Base-by-base conservation (phyloP, 306 rosid genomes). In the Lathyrus tuberosus region DNA sequence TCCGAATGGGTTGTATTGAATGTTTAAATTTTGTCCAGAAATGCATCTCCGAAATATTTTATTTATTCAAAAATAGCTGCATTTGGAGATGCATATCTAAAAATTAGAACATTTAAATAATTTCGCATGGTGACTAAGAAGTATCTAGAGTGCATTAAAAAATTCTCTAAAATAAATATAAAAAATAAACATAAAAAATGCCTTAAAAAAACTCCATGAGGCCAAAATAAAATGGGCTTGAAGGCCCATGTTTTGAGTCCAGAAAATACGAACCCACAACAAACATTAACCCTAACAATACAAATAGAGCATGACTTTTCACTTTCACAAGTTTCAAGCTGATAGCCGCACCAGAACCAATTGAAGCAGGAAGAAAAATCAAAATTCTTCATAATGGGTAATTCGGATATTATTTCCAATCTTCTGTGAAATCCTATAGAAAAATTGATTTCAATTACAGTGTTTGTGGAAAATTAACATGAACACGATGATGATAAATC, bases 311-410 rank as follows among this genome's bases (percentile, higher is more conserved):
- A 8, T 11, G 8, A 14, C 49, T 58, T 6, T 6, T 4, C 8
- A 0, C 0, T 0, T 1, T 13, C 8, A 3, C 1, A 3, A 17
- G 10, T 12, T 41, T 22, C 48, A 5, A 10, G 15, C 40, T 0
- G 0, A 18, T 33, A 10, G 72, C 72, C 10, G 76, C 81, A 22
- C 56, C 67, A 63, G n/a, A 59, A 31, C 56, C 10, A 42, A 70
- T 16, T 6, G 2, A 17, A 22, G 22, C 28, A 2, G 52, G 58
- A 28, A 35, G 2, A 16, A 69, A 33, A 61, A 63, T n/a, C 24
- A 54, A 48, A 37, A 56, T 35, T 71, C 71, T 41, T 20, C 52
- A 47, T 0, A 22, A 77, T 77, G 81, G 81, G 81, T 77, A 7
- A 52, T 65, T 53, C 26, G 0, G 4, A 28, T 62, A 15, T 22